A percentile compares a stretch with the other conserved stretches of the same genome.
Evolutionary conservation across 2,329 filamentous ascomycete genomes (phyloP).

Genomic region (Didymella pinodella): DNA sequence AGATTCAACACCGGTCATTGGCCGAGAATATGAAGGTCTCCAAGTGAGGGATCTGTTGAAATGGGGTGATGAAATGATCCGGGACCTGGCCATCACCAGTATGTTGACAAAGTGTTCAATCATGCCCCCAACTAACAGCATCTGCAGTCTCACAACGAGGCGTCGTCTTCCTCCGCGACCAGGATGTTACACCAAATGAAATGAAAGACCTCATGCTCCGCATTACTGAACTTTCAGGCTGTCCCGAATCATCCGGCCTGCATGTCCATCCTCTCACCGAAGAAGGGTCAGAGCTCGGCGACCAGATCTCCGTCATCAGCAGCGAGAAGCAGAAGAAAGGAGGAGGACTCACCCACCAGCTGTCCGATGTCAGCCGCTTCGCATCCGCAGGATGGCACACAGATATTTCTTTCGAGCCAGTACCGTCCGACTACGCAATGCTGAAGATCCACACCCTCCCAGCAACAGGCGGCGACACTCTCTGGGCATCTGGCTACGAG

Average conservation of each 20-base stretch:
- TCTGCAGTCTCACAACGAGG: slow-evolving; percentile 69
- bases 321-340: slow-evolving; percentile 46
- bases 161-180: slow-evolving; percentile 74
- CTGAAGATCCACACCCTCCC: slow-evolving; percentile 45
- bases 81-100: slow-evolving; percentile 66
- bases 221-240: slow-evolving; percentile 66
- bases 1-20: slow-evolving; percentile 62
- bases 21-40: slow-evolving; percentile 56
- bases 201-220: slow-evolving; percentile 70
- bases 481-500: slow-evolving; percentile 53
- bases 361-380: slow-evolving; percentile 48
- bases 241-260: slow-evolving; percentile 38
- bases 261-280: slow-evolving; percentile 55
- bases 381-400: slow-evolving; percentile 63
- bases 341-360: slow-evolving; percentile 52
- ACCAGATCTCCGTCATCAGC: slow-evolving; percentile 52
- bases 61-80: slow-evolving; percentile 48
- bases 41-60: slow-evolving; percentile 43
- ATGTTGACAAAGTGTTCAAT: slow-evolving; percentile 28
- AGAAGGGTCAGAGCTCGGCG: slow-evolving; percentile 52
- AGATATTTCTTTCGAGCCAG: slow-evolving; percentile 53
- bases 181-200: slow-evolving; percentile 63
- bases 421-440: slow-evolving; percentile 53
- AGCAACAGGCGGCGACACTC: slow-evolving; percentile 48
- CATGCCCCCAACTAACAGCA: not conserved